A percentile compares a stretch with the other conserved stretches of the same genome.
These are phyloP conservation scores for Pythium oligandrum DNA, from an alignment of 352 stramenopile genomes.

Conservation along the genomic window DNA sequence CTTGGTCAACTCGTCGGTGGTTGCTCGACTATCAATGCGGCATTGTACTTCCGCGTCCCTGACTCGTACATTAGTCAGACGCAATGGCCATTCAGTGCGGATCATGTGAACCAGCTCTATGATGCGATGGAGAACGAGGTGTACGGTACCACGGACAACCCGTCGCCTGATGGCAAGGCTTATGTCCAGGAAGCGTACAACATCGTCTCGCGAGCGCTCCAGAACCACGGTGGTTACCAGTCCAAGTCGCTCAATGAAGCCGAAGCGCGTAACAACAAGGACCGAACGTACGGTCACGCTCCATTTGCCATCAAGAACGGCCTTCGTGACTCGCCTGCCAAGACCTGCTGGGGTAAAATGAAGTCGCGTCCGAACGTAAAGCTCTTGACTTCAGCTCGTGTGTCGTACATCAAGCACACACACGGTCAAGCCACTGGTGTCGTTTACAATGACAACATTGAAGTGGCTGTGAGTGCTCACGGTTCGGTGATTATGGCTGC, in stretches of 20 bases:
- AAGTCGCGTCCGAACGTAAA: slow-evolving; percentile 45
- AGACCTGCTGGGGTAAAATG: slow-evolving; percentile 44
- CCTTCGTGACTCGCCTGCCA: slow-evolving; percentile 45
- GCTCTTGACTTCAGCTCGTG: slow-evolving; percentile 40
- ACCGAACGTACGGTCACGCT: slow-evolving; percentile 51
- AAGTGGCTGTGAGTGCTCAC: slow-evolving; percentile 29
- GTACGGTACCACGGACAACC: slow-evolving; percentile 38
- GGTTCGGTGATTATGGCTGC: slow-evolving; percentile 71
- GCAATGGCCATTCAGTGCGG: slow-evolving; percentile 45
- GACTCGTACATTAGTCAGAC: slow-evolving; percentile 38
- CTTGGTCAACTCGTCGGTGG: slow-evolving; percentile 78
- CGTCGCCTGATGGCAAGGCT: slow-evolving; percentile 39
- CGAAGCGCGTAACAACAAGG: slow-evolving; percentile 43
- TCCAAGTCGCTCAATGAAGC: slow-evolving; percentile 44
- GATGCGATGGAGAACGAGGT: slow-evolving; percentile 35
- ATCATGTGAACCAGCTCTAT: slow-evolving; percentile 62
- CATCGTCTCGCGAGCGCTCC: slow-evolving; percentile 35
- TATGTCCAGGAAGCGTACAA: slow-evolving; percentile 52
- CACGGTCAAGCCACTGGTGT: slow-evolving; percentile 38
- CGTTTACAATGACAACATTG: slow-evolving; percentile 35
- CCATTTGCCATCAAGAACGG: slow-evolving; percentile 51
- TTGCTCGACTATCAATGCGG: slow-evolving; percentile 78
- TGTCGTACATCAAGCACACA: slow-evolving; percentile 47
- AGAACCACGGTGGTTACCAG: slow-evolving; percentile 23
- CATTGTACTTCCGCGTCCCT: slow-evolving; percentile 72